Evolutionary conservation across 345 rosid genomes (phyloP), one percentile per base, ranked within the genome.

Genomic region (Mercurialis annua): DNA sequence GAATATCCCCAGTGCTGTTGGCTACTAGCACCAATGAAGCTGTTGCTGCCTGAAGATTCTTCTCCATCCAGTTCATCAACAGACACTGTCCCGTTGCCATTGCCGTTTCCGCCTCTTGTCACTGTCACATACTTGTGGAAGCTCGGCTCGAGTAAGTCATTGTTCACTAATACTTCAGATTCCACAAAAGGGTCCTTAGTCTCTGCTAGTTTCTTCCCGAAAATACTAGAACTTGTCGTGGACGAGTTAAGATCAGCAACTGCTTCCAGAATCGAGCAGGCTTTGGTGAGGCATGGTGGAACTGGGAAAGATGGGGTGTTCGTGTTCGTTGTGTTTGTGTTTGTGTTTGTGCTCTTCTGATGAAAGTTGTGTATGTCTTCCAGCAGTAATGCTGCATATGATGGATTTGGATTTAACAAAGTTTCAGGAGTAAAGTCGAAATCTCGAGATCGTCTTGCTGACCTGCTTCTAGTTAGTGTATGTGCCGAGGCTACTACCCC

Each of bases 11-110:
- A 74, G 3, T 78, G 82, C 68, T 87, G 90, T 26, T 77, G 73
- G 31, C 74, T 46, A 21, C 79, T 66, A 7, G 83, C 71, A 10
- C 89, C 84, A 2, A 74, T 83, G 59, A 81, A 51, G 81, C 92
- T 91, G 70, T 94, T 91, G 79, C 98, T 93, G 20, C 99, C 97
- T 9, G 99, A 86, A 43, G 99, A 90, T 73, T 90, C 99, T 67
- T 86, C 87, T 44, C 77, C 92, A 59, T 87, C 97, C 82, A 77
- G 78, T 17, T 92, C 97, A 36, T 72, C 84, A 26, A 72, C 74
- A 27, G 53, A 64, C 5, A 73, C 49, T 31, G 71, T 55, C 17
- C 58, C 58, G 18, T 33, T 34, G 5, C 44, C 44, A 8, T 40
- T 40, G 44, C 44, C 44, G 9, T n/a, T n/a, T 57, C 83, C 83